Percentiles rank a stretch among this genome's conserved stretches.
phyloP scores from a whole-genome alignment of 441 rosid species.

The Euphorbia neoarborescens region DNA sequence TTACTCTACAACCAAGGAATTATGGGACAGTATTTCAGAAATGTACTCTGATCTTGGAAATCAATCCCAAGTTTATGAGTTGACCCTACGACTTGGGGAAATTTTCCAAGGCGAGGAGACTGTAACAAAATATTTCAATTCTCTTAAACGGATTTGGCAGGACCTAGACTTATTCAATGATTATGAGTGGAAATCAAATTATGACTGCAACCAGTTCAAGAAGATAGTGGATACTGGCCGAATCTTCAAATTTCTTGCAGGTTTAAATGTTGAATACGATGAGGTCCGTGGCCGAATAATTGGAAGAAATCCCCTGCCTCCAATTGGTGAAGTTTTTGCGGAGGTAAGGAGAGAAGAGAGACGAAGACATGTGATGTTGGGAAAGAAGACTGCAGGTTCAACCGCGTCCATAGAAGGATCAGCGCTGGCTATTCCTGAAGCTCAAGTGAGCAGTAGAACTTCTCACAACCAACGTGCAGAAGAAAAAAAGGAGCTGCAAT shows the following conservation, averaged over 20 bases:
- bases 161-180: not conserved
- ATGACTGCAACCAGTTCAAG: not conserved
- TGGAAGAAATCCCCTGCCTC: not conserved
- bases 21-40: not conserved
- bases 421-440: not conserved
- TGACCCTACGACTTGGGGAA: not conserved
- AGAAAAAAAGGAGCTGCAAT: not conserved
- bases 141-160: not conserved
- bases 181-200: not conserved
- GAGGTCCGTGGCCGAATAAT: not conserved
- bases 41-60: not conserved
- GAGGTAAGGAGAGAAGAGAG: not conserved
- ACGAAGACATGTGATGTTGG: not conserved
- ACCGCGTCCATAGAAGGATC: not conserved
- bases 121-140: not conserved
- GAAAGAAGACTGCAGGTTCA: not conserved
- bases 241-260: not conserved
- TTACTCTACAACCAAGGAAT: not conserved
- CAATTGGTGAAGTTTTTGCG: not conserved
- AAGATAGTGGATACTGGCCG: not conserved
- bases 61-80: not conserved
- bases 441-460: not conserved
- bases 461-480: not conserved
- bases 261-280: constrained; percentile 5
- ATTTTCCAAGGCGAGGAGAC: not conserved